These are phyloP conservation scores for Agapanthus africanus DNA, from an alignment of 106 monocot species.

Conservation along the genomic window DNA sequence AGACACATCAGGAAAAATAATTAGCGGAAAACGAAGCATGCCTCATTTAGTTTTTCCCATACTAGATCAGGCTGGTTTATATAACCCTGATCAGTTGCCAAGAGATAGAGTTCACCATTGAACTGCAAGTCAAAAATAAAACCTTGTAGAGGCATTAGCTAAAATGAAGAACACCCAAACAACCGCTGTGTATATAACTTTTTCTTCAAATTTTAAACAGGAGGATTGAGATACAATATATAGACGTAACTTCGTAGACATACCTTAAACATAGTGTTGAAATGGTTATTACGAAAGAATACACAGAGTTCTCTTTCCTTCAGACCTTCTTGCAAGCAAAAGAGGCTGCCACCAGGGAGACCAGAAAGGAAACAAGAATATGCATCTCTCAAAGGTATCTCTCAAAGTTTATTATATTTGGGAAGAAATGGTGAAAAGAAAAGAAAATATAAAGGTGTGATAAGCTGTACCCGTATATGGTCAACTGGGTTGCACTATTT, in stretches of 20 bases:
- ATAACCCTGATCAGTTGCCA: constrained; percentile 96
- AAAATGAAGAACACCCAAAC: neutral
- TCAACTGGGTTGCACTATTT: constrained; percentile 80
- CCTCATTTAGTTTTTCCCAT: constrained; percentile 98
- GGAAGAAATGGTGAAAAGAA: constrained; percentile 8
- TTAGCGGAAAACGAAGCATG: constrained; percentile 20
- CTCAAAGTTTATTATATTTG: neutral
- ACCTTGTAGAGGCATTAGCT: neutral
- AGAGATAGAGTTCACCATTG: constrained; percentile 82
- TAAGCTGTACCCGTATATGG: constrained; percentile 74
- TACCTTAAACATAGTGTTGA: constrained; percentile 99
- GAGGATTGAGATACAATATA: too few species aligned
- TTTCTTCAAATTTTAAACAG: neutral
- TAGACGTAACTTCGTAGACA: neutral
- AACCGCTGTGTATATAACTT: neutral
- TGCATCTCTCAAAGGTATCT: too few species aligned
- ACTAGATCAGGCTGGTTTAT: constrained; percentile 85
- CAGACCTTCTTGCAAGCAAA: constrained; percentile 85
- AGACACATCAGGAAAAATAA: neutral
- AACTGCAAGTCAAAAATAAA: constrained; percentile 40
- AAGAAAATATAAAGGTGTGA: neutral
- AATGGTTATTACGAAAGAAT: constrained; percentile 99
- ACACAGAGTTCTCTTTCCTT: constrained; percentile 90
- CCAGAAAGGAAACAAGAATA: constrained; percentile 8
- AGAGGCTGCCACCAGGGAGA: constrained; percentile 57